Percentiles rank a stretch among this genome's conserved stretches.
Evolutionary conservation across 805 yeast genomes (phyloP).

Genomic region (Blastobotrys attinorum): DNA sequence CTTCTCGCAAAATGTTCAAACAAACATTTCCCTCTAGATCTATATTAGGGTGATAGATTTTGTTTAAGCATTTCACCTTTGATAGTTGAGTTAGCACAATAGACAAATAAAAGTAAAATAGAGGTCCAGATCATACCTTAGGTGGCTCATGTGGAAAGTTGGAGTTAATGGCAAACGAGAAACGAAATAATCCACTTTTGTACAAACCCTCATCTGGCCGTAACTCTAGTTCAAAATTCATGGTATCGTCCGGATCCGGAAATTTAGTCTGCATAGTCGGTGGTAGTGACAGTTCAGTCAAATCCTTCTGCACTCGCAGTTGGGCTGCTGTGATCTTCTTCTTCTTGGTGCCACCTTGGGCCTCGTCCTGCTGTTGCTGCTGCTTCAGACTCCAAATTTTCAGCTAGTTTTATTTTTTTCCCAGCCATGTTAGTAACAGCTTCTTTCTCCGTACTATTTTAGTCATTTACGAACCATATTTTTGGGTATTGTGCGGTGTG

Average conservation of each 20-base stretch:
- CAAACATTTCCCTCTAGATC: conserved; percentile 88
- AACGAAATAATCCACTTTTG: conserved; percentile 57
- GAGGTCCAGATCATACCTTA: conserved; percentile 39
- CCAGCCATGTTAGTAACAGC: background rate
- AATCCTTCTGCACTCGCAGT: conserved; percentile 63
- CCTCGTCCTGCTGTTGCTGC: conserved; percentile 40
- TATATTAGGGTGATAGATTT: conserved; percentile 89
- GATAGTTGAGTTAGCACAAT: background rate
- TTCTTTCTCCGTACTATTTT: background rate
- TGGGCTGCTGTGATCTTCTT: conserved; percentile 53
- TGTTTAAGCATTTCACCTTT: conserved; percentile 41
- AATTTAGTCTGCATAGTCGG: conserved; percentile 43
- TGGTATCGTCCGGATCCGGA: conserved; percentile 48
- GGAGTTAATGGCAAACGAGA: conserved; percentile 56
- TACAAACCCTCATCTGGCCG: conserved; percentile 70
- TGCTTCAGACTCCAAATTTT: conserved; percentile 54
- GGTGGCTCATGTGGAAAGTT: conserved; percentile 93
- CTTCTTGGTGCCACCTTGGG: conserved; percentile 20
- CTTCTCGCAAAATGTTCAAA: conserved; percentile 83
- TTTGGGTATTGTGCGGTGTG: too few species aligned
- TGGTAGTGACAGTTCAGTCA: conserved; percentile 62
- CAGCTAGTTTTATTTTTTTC: conserved; percentile 29
- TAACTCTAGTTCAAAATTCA: conserved; percentile 52
- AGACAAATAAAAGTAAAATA: background rate
- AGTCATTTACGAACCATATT: too few species aligned